Evolutionary conservation across 495 filamentous ascomycete species (phyloP), one percentile per base, ranked within the genome.

Genomic region (Bombardia bombarda): DNA sequence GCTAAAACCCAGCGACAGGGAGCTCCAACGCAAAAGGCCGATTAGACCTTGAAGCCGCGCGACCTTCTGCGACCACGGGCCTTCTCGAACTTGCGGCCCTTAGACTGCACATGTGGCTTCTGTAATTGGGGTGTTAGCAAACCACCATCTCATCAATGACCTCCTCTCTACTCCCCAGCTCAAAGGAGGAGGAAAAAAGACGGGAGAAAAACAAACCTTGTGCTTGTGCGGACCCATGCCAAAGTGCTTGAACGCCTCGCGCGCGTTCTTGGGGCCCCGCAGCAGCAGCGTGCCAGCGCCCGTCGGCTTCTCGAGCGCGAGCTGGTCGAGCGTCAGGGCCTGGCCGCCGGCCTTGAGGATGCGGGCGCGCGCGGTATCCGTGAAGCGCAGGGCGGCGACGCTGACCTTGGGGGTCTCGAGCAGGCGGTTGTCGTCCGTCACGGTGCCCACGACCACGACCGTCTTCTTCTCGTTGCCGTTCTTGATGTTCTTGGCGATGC

Each of bases 221-320:
- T 93, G 76, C 67, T 80, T 87, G 78, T 98, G 92, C 38, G 92
- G 92, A 40, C 92, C 92, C 55, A 98, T 83, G 57, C 92, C 92
- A 66, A 98, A 97, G 75, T 97, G 93, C 83, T 95, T 97, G 61
- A 96, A 75, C 37, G 92, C 89, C 82, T 98, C 92, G 52, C 92
- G 79, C 47, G 87, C 68, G 68, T 95, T 96, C 87, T 95, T 96
- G 58, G 93, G 87, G 47, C 92, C 92, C 62, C 93, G 81, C 63
- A 98, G 82, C 37, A 98, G 77, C 42, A 98, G 77, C 38, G 90
- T 96, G 78, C 95, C 94, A 66, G 79, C 77, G 60, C 92, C 92
- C 51, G 89, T 97, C 44, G 92, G 92, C 46, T 87, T 81, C 59
- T 92, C 80, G 48, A 93, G 75, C 55, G 92, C 92, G 53, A 98